These are phyloP conservation scores for Hypoxylon fuscum DNA, from an alignment of 495 filamentous ascomycete genomes.

Conservation along the genomic window DNA sequence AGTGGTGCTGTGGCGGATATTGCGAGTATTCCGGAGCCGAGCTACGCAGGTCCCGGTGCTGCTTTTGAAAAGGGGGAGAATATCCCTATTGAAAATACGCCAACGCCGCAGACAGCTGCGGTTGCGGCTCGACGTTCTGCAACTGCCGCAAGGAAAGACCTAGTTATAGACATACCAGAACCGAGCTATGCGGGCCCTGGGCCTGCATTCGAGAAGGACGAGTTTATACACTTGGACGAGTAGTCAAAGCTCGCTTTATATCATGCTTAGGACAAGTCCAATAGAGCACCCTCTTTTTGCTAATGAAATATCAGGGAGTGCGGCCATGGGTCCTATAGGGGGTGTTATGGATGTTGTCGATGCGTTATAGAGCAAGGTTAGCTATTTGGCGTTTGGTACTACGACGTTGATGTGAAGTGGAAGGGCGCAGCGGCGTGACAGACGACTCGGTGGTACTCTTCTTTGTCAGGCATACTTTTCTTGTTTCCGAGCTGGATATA, in stretches of 20 bases:
- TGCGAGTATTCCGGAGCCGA: slow-evolving; percentile 46
- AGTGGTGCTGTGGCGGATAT: slow-evolving; percentile 12
- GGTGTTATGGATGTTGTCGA: not conserved
- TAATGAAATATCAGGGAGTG: slow-evolving; percentile 8
- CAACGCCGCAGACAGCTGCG: slow-evolving; percentile 41
- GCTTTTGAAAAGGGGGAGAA: slow-evolving; percentile 59
- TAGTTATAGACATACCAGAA: slow-evolving; percentile 37
- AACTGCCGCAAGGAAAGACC: not conserved
- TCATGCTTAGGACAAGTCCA: not conserved
- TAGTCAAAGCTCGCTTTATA: not conserved
- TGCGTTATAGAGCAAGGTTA: not conserved
- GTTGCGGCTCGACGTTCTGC: not conserved
- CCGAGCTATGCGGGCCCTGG: slow-evolving; percentile 59
- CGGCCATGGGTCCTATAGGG: not conserved
- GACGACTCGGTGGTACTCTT: not conserved
- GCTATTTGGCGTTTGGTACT: slow-evolving; percentile 26
- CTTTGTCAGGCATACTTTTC: slow-evolving; percentile 4
- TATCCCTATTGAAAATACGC: slow-evolving; percentile 44
- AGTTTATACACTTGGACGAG: slow-evolving; percentile 38
- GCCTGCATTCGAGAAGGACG: slow-evolving; percentile 57
- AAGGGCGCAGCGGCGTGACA: not conserved
- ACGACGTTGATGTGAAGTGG: slow-evolving; percentile 6
- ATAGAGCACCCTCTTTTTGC: slow-evolving; percentile 4
- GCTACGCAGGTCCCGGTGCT: slow-evolving; percentile 56
- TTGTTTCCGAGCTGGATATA: slow-evolving; percentile 13